Evolutionary conservation across 169 alveolate genomes (phyloP).

Genomic region (Hepatocystis sp.): DNA sequence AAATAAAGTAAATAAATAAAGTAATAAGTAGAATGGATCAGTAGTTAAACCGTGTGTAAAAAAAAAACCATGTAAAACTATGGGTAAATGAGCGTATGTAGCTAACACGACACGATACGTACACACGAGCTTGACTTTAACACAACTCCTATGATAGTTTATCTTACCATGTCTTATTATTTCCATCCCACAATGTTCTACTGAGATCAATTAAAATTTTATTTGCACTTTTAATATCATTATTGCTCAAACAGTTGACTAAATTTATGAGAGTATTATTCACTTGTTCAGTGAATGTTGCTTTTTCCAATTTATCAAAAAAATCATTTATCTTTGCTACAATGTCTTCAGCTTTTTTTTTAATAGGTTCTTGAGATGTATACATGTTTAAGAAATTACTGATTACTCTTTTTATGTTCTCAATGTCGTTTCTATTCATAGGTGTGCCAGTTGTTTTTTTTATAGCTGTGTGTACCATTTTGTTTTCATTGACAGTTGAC

Average conservation of each 20-base stretch:
- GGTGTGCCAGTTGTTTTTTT: conserved; percentile 79
- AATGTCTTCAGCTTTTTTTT: conserved; percentile 81
- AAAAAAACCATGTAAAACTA: no score
- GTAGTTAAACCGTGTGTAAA: no score
- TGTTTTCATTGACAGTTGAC: conserved; percentile 80
- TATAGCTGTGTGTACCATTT: conserved; percentile 79
- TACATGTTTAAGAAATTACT: conserved; percentile 47
- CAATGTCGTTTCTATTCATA: conserved; percentile 77
- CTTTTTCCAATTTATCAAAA: conserved; percentile 80
- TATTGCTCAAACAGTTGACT: conserved; percentile 82
- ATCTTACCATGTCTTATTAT: conserved; percentile 87
- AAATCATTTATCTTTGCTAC: conserved; percentile 82
- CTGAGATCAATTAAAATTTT: conserved; percentile 83
- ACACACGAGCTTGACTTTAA: no score
- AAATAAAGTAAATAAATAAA: no score
- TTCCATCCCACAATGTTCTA: conserved; percentile 86
- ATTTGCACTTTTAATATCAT: conserved; percentile 85
- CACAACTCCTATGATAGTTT: no score
- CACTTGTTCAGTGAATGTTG: conserved; percentile 84
- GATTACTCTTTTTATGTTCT: conserved; percentile 74
- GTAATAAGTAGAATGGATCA: no score
- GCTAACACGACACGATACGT: no score
- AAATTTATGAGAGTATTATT: conserved; percentile 80
- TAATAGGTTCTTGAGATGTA: conserved; percentile 57
- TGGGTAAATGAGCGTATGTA: no score